A percentile compares a stretch with the other conserved stretches of the same genome.
Conservation (phyloP, 2,329 filamentous ascomycete genomes). For the Phialophora chinensis region DNA sequence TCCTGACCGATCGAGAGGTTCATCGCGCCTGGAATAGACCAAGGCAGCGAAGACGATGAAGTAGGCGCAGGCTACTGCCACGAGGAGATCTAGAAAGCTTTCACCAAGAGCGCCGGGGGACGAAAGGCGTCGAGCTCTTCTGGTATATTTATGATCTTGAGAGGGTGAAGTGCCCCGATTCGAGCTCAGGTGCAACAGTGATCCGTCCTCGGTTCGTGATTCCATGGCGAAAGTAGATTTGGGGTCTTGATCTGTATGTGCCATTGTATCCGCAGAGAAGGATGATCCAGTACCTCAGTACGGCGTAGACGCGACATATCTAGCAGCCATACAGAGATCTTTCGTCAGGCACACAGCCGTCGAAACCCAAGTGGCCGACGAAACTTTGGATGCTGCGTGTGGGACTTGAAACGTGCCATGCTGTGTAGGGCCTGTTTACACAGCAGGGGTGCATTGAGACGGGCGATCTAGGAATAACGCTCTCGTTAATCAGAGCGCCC, state of each 20-base stretch:
- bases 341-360: background rate
- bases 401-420: background rate
- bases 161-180: background rate
- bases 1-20: conserved; percentile 8
- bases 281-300: background rate
- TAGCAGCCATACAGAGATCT: background rate
- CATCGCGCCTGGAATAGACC: conserved; percentile 13
- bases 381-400: background rate
- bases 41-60: conserved; percentile 16
- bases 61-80: conserved; percentile 6
- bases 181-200: background rate
- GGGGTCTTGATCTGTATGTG: background rate
- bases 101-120: conserved; percentile 2
- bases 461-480: background rate
- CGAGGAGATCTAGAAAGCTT: conserved; percentile 5
- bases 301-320: background rate
- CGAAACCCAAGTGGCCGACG: too few relatives aligned
- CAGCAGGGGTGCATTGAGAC: background rate
- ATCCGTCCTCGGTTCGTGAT: background rate
- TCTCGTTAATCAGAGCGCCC: background rate
- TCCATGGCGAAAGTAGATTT: background rate
- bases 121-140: conserved; percentile 5
- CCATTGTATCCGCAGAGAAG: background rate
- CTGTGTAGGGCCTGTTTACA: background rate
- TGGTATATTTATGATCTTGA: background rate